Base-by-base conservation (phyloP, 495 filamentous ascomycete species). In the Tuber brumale region DNA sequence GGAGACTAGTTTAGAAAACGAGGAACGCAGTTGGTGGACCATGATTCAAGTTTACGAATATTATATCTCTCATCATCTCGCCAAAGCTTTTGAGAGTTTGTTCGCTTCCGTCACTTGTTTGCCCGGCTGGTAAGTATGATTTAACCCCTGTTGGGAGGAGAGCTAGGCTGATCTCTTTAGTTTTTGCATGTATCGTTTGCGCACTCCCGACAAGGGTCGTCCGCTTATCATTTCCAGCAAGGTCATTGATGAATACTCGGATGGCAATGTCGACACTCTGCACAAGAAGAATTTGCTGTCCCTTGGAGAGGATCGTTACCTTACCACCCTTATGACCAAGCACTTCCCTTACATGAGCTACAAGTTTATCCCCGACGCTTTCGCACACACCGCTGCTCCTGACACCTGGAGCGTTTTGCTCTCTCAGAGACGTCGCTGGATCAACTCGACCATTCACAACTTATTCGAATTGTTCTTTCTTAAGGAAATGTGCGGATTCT, bases 11-110 rank as follows among this genome's bases (percentile, higher is more conserved):
- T 87, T 98, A 76, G 92, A 97, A 84, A 99, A 99, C 79, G 94
- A 97, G 85, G 92, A 97, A 80, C 86, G 90, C 35, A 94, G 90
- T 79, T 98, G 94, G 94, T 96, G 93, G 93, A 99, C 96, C 16
- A 99, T 99, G 95, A 99, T 99, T 83, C 95, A 99, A 84, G 95
- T 97, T 75, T 97, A 97, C 85, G 94, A 97, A 84, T 97, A 97
- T 86, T 97, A 92, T 84, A 97, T 97, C 83, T 97, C 94, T 35
- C 94, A 97, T 87, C 91, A 97, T 84, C 85, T 97, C 77, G 85
- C 94, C 48, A 97, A 97, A 86, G 92, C 94, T 74, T 97, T 97
- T 80, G 94, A 97, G 84, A 97, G 93, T 69, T 88, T 97, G 66
- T 97, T 97, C 79, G 94, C 93, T 83, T 95, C 92, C 83, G 94